These are phyloP conservation scores for Helminthosporium solani DNA, from an alignment of 2,329 filamentous ascomycete species.

Conservation along the genomic window DNA sequence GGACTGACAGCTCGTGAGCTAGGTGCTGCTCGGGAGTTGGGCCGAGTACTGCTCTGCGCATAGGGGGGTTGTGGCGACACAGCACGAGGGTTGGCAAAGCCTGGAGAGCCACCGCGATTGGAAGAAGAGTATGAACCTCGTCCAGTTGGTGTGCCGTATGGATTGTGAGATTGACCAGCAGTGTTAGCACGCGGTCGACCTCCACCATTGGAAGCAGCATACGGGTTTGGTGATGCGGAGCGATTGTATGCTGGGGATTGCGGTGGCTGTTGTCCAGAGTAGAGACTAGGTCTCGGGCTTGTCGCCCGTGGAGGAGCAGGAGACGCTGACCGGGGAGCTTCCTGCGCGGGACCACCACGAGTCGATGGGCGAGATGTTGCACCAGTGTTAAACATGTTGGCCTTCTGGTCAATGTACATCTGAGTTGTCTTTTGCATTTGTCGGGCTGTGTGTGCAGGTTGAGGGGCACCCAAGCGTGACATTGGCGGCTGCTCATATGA, in stretches of 20 bases:
- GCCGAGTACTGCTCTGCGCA: slow-evolving; percentile 4
- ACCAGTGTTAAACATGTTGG: slow-evolving; percentile 67
- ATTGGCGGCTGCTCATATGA: slow-evolving; percentile 75
- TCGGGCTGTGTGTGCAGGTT: slow-evolving; percentile 86
- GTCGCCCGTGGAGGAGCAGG: slow-evolving; percentile 64
- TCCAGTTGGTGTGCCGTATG: slow-evolving; percentile 34
- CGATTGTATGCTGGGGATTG: slow-evolving; percentile 11
- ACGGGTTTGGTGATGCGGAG: slow-evolving; percentile 62
- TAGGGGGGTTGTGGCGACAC: slow-evolving; percentile 32
- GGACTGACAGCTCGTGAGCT: slow-evolving; percentile 51
- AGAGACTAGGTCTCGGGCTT: slow-evolving; percentile 60
- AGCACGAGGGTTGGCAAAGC: slow-evolving; percentile 38
- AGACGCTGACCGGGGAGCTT: slow-evolving; percentile 57
- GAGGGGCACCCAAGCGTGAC: slow-evolving; percentile 80
- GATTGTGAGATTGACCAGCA: slow-evolving; percentile 32
- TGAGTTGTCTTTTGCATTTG: slow-evolving; percentile 96
- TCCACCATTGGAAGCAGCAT: slow-evolving; percentile 43
- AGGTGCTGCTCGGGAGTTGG: slow-evolving; percentile 5
- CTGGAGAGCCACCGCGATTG: slow-evolving; percentile 41
- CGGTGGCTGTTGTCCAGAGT: slow-evolving; percentile 22
- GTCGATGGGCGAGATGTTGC: slow-evolving; percentile 54
- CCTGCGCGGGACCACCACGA: slow-evolving; percentile 50
- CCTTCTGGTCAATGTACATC: slow-evolving; percentile 80
- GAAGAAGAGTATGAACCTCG: slow-evolving; percentile 41
- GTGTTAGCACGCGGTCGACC: slow-evolving; percentile 42